phyloP scores from a whole-genome alignment of 2,329 filamentous ascomycete genomes.

The Phyllosticta citrichinensis region DNA sequence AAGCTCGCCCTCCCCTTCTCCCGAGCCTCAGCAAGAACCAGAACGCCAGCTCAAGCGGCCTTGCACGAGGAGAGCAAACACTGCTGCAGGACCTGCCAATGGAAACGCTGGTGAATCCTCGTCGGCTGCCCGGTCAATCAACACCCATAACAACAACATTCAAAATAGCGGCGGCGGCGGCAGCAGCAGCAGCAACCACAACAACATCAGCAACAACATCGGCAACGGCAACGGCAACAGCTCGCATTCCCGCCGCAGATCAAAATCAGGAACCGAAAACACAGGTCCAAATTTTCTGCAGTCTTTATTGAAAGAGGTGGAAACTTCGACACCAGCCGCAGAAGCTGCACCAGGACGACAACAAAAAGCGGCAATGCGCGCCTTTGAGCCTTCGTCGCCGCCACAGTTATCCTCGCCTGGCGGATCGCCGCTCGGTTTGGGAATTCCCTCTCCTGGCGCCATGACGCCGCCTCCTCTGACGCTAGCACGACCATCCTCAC shows the following conservation, averaged over 20 bases:
- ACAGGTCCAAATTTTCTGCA: constrained; percentile 53
- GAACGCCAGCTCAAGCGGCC: constrained; percentile 82
- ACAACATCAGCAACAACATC: constrained; percentile 33
- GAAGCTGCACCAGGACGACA: constrained; percentile 31
- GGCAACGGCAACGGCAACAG: not conserved
- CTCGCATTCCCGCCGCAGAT: constrained; percentile 18
- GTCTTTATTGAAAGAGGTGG: constrained; percentile 67
- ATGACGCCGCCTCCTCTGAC: constrained; percentile 60
- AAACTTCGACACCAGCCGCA: constrained; percentile 4
- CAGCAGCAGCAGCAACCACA: not conserved
- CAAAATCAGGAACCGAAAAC: constrained; percentile 20
- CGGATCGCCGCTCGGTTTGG: constrained; percentile 54
- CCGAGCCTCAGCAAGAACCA: constrained; percentile 57
- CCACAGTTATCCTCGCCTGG: constrained; percentile 52
- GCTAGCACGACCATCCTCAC: constrained; percentile 52
- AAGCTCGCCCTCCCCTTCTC: constrained; percentile 66
- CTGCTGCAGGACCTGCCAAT: constrained; percentile 36
- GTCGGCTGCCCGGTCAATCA: not conserved
- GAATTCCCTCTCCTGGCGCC: constrained; percentile 56
- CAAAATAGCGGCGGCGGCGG: no score
- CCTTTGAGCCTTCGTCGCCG: constrained; percentile 31
- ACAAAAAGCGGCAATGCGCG: constrained; percentile 29
- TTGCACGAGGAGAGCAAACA: constrained; percentile 59
- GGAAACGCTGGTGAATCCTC: constrained; percentile 5
- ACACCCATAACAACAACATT: constrained; percentile 16